Base-by-base conservation (phyloP, 306 rosid species). In the Cucurbita maxima region DNA sequence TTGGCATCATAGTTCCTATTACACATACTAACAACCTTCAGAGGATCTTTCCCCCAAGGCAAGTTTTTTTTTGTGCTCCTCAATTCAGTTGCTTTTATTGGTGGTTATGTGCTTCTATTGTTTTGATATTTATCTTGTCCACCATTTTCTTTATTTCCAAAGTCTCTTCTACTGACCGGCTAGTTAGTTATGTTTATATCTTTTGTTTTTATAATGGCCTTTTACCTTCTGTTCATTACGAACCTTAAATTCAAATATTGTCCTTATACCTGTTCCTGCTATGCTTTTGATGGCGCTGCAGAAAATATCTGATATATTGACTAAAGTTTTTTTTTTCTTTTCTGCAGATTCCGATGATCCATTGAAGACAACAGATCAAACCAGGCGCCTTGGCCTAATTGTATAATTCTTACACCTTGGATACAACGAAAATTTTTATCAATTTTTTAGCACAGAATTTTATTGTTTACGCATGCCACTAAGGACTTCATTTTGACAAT, bases 311-410 rank as follows among this genome's bases (percentile, higher is more conserved):
- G 51, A n/a, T 44, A 20, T 55, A 59, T 58, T 50, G 50, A 9
- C 10, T 36, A 14, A 41, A 74, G 51, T 38, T 60, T 50, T 52
- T 20, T 68, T 57, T 38, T 15, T 34, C 51, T 18, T 4, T 48
- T 36, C 51, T 79, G 79, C 86, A 88, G 94, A 88, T 86, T 16
- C 86, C 43, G 91, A 88, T 54, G 94, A 88, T 75, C 94, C 94
- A 13, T 73, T 90, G 80, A 84, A 90, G 88, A 90, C 95, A 66
- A 90, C 96, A 0, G 92, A 88, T 61, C 96, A 87, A 77, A 88
- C 92, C 71, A 87, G 96, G 77, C 81, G 75, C 53, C 91, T 88
- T 43, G 94, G 94, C 72, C 81, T 88, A 43, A 88, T 88, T 74
- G 94, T 88, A 88, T 47, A 88, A 72, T 76, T 80, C 53, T 68